Evolutionary conservation across 2,329 filamentous ascomycete genomes (phyloP), one percentile per base, ranked within the genome.

Genomic region (Aureobasidium sp.): DNA sequence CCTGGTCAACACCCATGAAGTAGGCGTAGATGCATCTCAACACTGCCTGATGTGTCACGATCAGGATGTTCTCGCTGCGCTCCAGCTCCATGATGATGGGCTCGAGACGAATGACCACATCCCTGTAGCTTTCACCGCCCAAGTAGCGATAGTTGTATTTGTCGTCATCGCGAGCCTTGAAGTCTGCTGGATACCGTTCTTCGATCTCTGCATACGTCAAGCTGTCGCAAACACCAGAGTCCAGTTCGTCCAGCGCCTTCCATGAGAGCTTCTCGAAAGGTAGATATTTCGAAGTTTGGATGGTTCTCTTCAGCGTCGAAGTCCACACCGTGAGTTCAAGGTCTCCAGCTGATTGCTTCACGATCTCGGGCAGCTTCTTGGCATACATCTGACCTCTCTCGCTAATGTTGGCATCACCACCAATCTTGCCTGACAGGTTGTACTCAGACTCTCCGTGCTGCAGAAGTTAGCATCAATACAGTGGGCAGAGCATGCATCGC

Each of bases 131-230:
- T 77, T 99, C 94, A 59, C 94, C 94, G 65, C 94, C 94, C 5
- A 94, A 88, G 76, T 99, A 99, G 62, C 94, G 91, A 78, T 99
- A 99, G 79, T 99, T 97, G 84, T 97, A 97, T 77, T 99, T 99
- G 81, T 99, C 94, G 67, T 96, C 91, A 74, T 99, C 94, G 65
- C 94, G 90, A 37, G 93, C 91, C 54, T 86, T 86, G 77, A 99
- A 99, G 77, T 99, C 94, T 67, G 97, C 92, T 0, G 94, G 94
- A 72, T 90, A 97, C 60, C 83, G 79, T 69, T 95, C 85, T 70
- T 94, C 91, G 72, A 99, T 97, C 72, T 99, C 89, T 70, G 91
- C 90, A 74, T 97, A 97, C 1, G 94, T 99, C 73, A 97, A 85
- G 60, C 93, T 92, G 70, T 99, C 94, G 77, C 94, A 99, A 52